phyloP scores from a whole-genome alignment of 2,329 filamentous ascomycete genomes.

The Ceratocystis ficicola region DNA sequence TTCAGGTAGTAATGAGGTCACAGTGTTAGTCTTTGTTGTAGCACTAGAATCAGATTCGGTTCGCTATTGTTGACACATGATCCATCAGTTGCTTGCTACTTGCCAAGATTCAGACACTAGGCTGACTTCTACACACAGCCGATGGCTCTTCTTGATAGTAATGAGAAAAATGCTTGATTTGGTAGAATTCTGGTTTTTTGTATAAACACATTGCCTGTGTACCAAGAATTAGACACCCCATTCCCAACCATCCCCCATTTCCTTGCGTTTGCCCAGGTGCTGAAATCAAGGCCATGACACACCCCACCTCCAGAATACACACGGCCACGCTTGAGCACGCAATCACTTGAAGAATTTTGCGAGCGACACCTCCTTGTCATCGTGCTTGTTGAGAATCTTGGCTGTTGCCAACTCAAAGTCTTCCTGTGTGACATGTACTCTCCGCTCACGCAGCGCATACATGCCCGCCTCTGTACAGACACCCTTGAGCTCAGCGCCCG shows the following conservation, averaged over 20 bases:
- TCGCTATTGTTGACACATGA: neutral
- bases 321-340: neutral
- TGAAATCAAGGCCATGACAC: neutral
- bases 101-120: neutral
- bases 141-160: no score
- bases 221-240: neutral
- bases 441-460: conserved; percentile 88
- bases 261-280: neutral
- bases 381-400: conserved; percentile 99
- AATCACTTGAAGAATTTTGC: conserved; percentile 59
- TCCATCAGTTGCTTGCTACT: neutral
- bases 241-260: neutral
- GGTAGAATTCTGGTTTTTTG: conserved; percentile 7
- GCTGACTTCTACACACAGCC: neutral
- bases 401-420: conserved; percentile 97
- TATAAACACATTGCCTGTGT: conserved; percentile 1
- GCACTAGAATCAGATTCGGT: no score
- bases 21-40: neutral
- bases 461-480: conserved; percentile 98
- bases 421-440: conserved; percentile 97
- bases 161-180: conserved; percentile 16
- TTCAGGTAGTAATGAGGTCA: neutral
- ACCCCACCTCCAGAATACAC: neutral
- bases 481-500: conserved; percentile 93
- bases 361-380: conserved; percentile 90